These are phyloP conservation scores for Penicillium sp. DNA, from an alignment of 2,329 filamentous ascomycete genomes.

Conservation along the genomic window DNA sequence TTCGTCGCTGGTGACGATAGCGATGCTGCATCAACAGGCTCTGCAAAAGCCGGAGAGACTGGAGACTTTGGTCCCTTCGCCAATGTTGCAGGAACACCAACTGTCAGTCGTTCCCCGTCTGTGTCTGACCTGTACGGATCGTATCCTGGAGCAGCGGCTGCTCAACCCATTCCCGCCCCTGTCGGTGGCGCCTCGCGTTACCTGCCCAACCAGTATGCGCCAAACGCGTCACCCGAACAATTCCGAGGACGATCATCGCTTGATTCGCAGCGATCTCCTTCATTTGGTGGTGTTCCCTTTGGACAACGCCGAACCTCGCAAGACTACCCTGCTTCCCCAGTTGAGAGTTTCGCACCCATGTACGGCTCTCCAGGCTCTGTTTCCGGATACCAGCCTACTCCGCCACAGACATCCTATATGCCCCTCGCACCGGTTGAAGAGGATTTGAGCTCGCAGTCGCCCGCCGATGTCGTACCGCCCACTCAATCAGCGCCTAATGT, in stretches of 20 bases:
- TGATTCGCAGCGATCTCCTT: constrained; percentile 47
- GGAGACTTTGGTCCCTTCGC: constrained; percentile 76
- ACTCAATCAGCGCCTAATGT: constrained; percentile 27
- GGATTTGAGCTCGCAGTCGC: constrained; percentile 32
- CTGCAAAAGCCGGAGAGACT: constrained; percentile 56
- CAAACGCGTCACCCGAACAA: constrained; percentile 55
- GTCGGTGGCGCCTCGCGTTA: constrained; percentile 44
- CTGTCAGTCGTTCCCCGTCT: constrained; percentile 72
- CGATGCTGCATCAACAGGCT: constrained; percentile 61
- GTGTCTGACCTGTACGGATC: constrained; percentile 73
- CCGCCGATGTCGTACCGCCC: constrained; percentile 20
- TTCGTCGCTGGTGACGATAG: constrained; percentile 92
- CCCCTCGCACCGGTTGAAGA: constrained; percentile 45
- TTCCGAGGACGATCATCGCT: constrained; percentile 52
- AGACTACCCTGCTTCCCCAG: constrained; percentile 35
- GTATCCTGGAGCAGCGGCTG: constrained; percentile 44
- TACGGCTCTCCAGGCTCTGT: constrained; percentile 36
- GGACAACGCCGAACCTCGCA: constrained; percentile 41
- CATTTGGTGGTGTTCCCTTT: constrained; percentile 34
- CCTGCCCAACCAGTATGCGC: constrained; percentile 48
- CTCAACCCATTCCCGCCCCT: constrained; percentile 34
- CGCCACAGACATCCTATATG: constrained; percentile 40
- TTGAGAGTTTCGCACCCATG: constrained; percentile 35
- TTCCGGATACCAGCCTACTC: constrained; percentile 38
- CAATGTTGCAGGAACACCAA: constrained; percentile 73